phyloP scores from a whole-genome alignment of 352 stramenopile genomes.

The Plasmopara viticola region DNA sequence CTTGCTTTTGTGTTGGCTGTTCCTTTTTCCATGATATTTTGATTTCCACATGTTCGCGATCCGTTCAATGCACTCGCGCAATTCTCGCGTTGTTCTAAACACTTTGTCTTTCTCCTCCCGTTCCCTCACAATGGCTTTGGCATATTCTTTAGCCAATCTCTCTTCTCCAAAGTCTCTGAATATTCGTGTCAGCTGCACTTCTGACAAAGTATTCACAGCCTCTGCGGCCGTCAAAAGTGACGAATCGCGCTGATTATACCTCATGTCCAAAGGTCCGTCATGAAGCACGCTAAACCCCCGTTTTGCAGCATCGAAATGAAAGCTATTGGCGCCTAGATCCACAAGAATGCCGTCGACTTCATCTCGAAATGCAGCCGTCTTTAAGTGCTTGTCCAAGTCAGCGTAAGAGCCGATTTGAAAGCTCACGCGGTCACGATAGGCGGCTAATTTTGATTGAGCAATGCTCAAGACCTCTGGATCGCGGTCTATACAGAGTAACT shows the following conservation, averaged over 20 bases:
- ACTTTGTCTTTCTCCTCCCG: slow-evolving; percentile 39
- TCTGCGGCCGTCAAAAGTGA: slow-evolving; percentile 40
- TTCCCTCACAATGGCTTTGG: slow-evolving; percentile 69
- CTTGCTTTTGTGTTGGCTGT: slow-evolving; percentile 21
- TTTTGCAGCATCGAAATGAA: slow-evolving; percentile 64
- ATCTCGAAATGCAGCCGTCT: slow-evolving; percentile 30
- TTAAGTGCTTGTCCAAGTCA: slow-evolving; percentile 38
- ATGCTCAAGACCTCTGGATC: slow-evolving; percentile 66
- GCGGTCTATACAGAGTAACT: slow-evolving; percentile 74
- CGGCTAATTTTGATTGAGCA: slow-evolving; percentile 39
- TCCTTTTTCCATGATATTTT: slow-evolving; percentile 15
- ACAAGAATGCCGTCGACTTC: slow-evolving; percentile 66
- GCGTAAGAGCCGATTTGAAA: slow-evolving; percentile 62
- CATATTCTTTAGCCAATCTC: slow-evolving; percentile 68
- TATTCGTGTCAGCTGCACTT: slow-evolving; percentile 71
- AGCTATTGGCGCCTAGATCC: slow-evolving; percentile 78
- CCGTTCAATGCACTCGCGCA: slow-evolving; percentile 69
- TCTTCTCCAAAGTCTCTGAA: slow-evolving; percentile 72
- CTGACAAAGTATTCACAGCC: slow-evolving; percentile 62
- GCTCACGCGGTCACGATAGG: slow-evolving; percentile 41
- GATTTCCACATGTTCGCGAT: slow-evolving; percentile 65
- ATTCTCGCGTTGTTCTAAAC: slow-evolving; percentile 57
- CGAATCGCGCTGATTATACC: slow-evolving; percentile 47
- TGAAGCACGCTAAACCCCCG: slow-evolving; percentile 70
- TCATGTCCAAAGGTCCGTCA: slow-evolving; percentile 77